These are phyloP conservation scores for Volvariella volvacea DNA, from an alignment of 1,284 basidiomycete species.

Conservation along the genomic window DNA sequence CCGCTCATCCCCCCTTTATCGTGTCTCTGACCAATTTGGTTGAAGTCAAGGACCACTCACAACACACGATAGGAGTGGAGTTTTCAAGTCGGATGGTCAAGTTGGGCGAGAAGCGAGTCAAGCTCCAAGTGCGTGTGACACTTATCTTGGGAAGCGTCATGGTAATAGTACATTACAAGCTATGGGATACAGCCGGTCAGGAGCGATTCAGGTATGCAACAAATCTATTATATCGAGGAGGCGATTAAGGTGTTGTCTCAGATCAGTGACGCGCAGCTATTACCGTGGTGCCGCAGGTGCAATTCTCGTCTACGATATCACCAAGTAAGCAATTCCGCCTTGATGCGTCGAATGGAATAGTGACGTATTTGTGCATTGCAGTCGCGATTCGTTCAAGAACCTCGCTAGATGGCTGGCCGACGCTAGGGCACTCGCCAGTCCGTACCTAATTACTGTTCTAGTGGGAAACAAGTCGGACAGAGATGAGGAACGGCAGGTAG, in stretches of 20 bases:
- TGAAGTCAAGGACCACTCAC: conserved; percentile 91
- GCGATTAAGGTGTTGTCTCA: conserved; percentile 19
- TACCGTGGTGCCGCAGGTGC: conserved; percentile 95
- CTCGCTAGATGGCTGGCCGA: conserved; percentile 88
- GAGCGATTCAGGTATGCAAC: conserved; percentile 76
- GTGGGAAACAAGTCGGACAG: conserved; percentile 95
- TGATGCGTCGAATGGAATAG: conserved; percentile 13
- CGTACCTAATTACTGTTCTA: conserved; percentile 84
- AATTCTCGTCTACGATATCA: conserved; percentile 94
- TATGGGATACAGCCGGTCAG: conserved; percentile 98
- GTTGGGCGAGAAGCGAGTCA: conserved; percentile 89
- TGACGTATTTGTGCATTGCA: conserved; percentile 25
- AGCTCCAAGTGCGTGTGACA: conserved; percentile 69
- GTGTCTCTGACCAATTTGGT: conserved; percentile 12
- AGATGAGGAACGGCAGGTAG: conserved; percentile 92
- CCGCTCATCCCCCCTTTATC: conserved; percentile 5
- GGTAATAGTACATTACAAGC: conserved; percentile 33
- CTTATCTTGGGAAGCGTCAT: conserved; percentile 2
- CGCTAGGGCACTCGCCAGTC: conserved; percentile 82
- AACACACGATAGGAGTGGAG: conserved; percentile 97
- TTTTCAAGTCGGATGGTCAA: conserved; percentile 87
- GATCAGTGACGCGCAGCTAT: conserved; percentile 95
- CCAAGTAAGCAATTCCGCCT: conserved; percentile 55
- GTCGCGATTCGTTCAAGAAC: conserved; percentile 77
- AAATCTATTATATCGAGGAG: not conserved